These are phyloP conservation scores for Fusarium miscanthi DNA, from an alignment of 2,329 filamentous ascomycete species.

Conservation along the genomic window DNA sequence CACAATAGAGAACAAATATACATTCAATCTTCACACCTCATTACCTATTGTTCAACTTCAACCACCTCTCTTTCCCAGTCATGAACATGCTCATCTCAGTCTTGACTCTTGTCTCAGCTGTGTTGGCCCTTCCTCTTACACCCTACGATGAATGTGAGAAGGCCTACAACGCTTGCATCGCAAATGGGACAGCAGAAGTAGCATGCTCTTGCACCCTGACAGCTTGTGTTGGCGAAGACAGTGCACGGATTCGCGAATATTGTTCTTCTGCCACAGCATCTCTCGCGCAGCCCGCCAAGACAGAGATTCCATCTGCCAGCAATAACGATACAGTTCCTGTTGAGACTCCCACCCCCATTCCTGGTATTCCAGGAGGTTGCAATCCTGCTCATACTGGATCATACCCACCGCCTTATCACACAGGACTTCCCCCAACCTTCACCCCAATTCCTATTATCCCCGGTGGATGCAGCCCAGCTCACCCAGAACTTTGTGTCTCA, in stretches of 20 bases:
- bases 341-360: conserved; percentile 5
- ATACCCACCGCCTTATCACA: conserved; percentile 18
- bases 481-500: conserved; percentile 15
- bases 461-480: conserved; percentile 22
- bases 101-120: conserved; percentile 12
- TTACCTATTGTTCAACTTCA: neutral
- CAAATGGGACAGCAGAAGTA: neutral
- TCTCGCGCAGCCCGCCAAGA: conserved; percentile 4
- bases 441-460: neutral
- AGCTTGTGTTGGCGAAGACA: neutral
- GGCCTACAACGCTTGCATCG: neutral
- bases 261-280: conserved; percentile 9
- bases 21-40: too few species aligned
- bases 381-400: conserved; percentile 31
- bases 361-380: conserved; percentile 22
- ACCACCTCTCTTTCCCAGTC: neutral
- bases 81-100: conserved; percentile 15
- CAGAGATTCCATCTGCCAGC: neutral
- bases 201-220: neutral
- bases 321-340: neutral
- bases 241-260: conserved; percentile 6
- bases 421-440: conserved; percentile 1
- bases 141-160: neutral
- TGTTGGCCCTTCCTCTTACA: conserved; percentile 10
- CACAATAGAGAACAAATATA: neutral